Base-by-base conservation (phyloP, 2,329 filamentous ascomycete genomes). In the Aureobasidium sp. region DNA sequence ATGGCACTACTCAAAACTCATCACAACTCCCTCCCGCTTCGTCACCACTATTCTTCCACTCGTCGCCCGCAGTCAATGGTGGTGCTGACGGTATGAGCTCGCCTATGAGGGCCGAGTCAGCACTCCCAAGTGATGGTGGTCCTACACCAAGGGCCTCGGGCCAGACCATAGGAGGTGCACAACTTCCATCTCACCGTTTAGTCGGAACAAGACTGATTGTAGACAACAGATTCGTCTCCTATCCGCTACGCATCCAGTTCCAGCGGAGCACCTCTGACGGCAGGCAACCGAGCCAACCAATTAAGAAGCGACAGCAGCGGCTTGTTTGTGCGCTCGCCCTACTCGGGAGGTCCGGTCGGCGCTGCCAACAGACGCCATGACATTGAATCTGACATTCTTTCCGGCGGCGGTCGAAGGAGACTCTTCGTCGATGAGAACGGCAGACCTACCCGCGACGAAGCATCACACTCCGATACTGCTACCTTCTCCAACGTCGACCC, bases 191-290 rank as follows among this genome's bases (percentile, higher is more conserved):
- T 4, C 24, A 24, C 24, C 24, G 24, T 2, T 2, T 24, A 24
- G 2, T 24, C 24, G 24, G 24, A 2, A 2, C 31, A 9, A 24
- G 5, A 42, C 65, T 74, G 60, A 70, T 29, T 58, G 64, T 24
- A 22, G 59, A 9, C 19, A 56, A 1, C 67, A 96, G 93, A 92
- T 70, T 97, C 93, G 0, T 97, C 93, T 0, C 93, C 93, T 1
- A 90, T 97, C 67, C 85, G 87, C 73, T 97, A 97, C 72, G 90
- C 90, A 62, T 86, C 91, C 39, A 96, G 91, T 74, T 96, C 93
- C 40, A 96, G 90, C 70, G 79, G 71, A 56, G 71, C 78, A 65
- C 62, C 64, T 7, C 53, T 60, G 27, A 63, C 65, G 0, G 76
- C 77, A 58, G 76, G 82, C 66, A 79, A 82, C 53, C 78, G 79